Conservation (phyloP, 306 rosid genomes). For the Fagus sylvatica region DNA sequence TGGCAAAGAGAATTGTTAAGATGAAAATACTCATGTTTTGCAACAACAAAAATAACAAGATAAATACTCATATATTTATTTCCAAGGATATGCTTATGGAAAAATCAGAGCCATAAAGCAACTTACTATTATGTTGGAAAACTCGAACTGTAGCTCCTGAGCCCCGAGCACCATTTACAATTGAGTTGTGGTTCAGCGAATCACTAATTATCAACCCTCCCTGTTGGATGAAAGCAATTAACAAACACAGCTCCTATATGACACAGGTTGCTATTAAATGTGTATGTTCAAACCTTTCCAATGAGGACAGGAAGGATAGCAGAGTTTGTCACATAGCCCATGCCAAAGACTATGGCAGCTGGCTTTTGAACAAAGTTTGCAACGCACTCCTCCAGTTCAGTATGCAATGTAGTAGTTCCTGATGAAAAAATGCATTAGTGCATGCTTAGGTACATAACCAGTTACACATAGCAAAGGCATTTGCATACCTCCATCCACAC, state of each 20-base stretch:
- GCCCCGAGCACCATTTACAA: conserved; percentile 92
- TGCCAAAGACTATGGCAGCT: conserved; percentile 80
- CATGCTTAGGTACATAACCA: not conserved
- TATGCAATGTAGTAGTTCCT: conserved; percentile 74
- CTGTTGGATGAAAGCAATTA: conserved; percentile 32
- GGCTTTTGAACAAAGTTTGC: conserved; percentile 74
- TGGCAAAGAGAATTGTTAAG: not conserved
- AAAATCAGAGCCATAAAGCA: not conserved
- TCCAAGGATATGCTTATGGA: not conserved
- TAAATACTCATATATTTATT: not conserved
- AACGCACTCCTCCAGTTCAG: conserved; percentile 67
- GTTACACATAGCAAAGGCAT: conserved; percentile 14
- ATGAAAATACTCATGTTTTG: not conserved
- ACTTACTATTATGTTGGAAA: conserved; percentile 74
- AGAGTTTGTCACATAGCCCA: conserved; percentile 93
- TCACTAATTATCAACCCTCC: conserved; percentile 89
- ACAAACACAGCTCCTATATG: conserved; percentile 4
- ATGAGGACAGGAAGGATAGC: conserved; percentile 80
- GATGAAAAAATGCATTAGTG: conserved; percentile 10
- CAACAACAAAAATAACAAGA: too few species aligned
- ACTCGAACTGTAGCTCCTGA: conserved; percentile 92
- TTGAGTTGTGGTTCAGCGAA: conserved; percentile 88
- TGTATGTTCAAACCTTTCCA: conserved; percentile 53
- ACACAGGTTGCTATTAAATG: not conserved
- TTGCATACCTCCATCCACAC: conserved; percentile 78